Conservation (phyloP, 352 stramenopile species). For the Elongisporangium senticosum region DNA sequence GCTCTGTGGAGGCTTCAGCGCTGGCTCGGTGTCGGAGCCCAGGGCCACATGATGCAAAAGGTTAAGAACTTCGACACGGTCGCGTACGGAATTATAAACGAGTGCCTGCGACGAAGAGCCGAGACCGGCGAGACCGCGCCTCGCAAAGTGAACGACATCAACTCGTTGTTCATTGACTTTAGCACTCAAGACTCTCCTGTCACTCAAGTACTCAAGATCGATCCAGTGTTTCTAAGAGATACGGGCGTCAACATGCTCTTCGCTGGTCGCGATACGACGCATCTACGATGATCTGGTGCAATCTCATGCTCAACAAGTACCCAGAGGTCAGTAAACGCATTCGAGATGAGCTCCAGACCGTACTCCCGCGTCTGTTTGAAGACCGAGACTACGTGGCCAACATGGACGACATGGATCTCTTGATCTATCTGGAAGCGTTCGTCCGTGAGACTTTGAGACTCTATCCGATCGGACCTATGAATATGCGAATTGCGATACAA, state of each 20-base stretch:
- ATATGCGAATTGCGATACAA: conserved; percentile 46
- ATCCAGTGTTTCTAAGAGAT: conserved; percentile 49
- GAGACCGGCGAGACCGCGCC: background rate
- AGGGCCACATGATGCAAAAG: conserved; percentile 17
- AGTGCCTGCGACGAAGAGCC: conserved; percentile 9
- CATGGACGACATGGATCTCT: conserved; percentile 25
- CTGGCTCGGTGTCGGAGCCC: conserved; percentile 22
- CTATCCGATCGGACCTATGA: conserved; percentile 37
- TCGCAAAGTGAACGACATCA: conserved; percentile 21
- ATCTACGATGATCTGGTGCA: conserved; percentile 62
- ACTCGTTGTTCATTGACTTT: conserved; percentile 36
- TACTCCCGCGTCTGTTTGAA: conserved; percentile 35
- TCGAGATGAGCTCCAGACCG: conserved; percentile 36
- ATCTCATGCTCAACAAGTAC: conserved; percentile 70
- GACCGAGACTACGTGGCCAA: conserved; percentile 13
- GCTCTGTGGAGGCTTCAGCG: conserved; percentile 28
- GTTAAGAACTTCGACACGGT: conserved; percentile 19
- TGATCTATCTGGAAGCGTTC: conserved; percentile 43
- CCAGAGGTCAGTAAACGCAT: conserved; percentile 23
- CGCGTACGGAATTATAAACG: conserved; percentile 14
- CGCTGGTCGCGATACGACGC: conserved; percentile 72
- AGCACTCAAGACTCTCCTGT: conserved; percentile 8
- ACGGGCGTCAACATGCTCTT: conserved; percentile 77
- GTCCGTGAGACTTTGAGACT: conserved; percentile 42
- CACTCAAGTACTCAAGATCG: conserved; percentile 9